Evolutionary conservation across 2,329 filamentous ascomycete species (phyloP).

Genomic region (Trichoderma atrobrunneum): DNA sequence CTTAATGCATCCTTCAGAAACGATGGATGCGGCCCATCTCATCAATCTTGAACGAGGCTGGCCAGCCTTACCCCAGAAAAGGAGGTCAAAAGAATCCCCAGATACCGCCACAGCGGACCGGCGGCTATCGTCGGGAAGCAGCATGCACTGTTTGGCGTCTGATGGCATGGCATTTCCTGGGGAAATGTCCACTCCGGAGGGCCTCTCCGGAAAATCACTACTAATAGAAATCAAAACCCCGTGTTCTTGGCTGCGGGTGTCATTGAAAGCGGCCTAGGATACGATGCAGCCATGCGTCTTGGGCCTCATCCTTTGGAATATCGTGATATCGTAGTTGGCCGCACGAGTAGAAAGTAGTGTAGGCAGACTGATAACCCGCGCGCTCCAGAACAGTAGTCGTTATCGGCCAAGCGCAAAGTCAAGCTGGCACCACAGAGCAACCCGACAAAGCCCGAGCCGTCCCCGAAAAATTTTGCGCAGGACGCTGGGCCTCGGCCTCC

Average conservation of each 20-base stretch:
- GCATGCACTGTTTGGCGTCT: neutral
- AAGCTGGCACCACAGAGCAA: neutral
- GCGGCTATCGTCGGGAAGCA: slow-evolving; percentile 21
- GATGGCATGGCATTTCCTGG: slow-evolving; percentile 18
- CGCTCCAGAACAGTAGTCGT: neutral
- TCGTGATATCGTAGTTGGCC: neutral
- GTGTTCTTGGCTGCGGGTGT: neutral
- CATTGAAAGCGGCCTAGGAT: neutral
- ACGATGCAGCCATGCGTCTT: neutral
- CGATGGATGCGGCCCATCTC: neutral
- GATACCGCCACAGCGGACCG: slow-evolving; percentile 21
- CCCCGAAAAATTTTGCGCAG: neutral
- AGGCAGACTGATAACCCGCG: neutral
- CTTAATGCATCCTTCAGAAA: neutral
- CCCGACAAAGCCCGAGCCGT: slow-evolving; percentile 17
- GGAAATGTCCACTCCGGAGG: slow-evolving; percentile 17
- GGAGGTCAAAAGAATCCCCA: slow-evolving; percentile 16
- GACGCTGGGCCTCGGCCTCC: neutral
- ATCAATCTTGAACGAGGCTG: slow-evolving; percentile 8
- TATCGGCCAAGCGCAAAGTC: neutral
- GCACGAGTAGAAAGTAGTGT: neutral
- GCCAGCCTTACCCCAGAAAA: slow-evolving; percentile 21
- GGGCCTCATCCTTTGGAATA: neutral
- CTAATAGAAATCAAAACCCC: slow-evolving; percentile 17
- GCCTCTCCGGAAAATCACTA: slow-evolving; percentile 12